A percentile compares a stretch with the other conserved stretches of the same genome.
Evolutionary conservation across 306 rosid species (phyloP).

Genomic region (Lithocarpus polystachyus): DNA sequence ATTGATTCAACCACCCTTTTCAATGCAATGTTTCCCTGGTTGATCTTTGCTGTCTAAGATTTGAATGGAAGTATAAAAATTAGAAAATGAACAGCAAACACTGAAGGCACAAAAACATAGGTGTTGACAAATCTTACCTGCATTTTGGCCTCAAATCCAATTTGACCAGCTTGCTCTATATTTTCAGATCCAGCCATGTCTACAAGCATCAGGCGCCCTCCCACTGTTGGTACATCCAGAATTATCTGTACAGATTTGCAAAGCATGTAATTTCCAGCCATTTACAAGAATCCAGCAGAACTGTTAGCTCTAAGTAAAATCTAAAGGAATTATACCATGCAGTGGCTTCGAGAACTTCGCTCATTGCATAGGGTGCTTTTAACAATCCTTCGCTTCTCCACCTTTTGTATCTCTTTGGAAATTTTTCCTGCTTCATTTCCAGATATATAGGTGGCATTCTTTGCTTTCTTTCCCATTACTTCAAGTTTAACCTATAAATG

Average conservation of each 20-base stretch:
- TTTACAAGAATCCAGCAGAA: constrained; percentile 4
- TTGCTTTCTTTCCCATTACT: constrained; percentile 99
- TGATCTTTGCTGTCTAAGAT: constrained; percentile 85
- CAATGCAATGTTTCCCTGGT: constrained; percentile 91
- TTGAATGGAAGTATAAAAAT: constrained; percentile 15
- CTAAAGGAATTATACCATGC: constrained; percentile 61
- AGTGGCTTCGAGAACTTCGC: constrained; percentile 96
- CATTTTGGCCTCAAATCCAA: constrained; percentile 98
- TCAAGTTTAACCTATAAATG: constrained; percentile 78
- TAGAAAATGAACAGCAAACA: constrained; percentile 5
- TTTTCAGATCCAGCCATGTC: constrained; percentile 99
- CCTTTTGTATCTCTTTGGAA: constrained; percentile 97
- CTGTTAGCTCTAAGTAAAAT: background rate
- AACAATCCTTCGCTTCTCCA: constrained; percentile 92
- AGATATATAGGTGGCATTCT: constrained; percentile 89
- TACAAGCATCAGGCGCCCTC: constrained; percentile 95
- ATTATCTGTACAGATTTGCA: constrained; percentile 54
- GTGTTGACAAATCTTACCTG: constrained; percentile 50
- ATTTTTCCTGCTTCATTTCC: constrained; percentile 97
- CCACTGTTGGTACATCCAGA: constrained; percentile 92
- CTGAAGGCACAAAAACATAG: background rate
- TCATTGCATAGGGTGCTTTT: constrained; percentile 98
- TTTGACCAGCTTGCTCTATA: constrained; percentile 98
- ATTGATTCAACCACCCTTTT: constrained; percentile 99
- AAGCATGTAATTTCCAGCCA: constrained; percentile 9